Conservation (phyloP, 139 green algal species). For the Penium margaritaceum region DNA sequence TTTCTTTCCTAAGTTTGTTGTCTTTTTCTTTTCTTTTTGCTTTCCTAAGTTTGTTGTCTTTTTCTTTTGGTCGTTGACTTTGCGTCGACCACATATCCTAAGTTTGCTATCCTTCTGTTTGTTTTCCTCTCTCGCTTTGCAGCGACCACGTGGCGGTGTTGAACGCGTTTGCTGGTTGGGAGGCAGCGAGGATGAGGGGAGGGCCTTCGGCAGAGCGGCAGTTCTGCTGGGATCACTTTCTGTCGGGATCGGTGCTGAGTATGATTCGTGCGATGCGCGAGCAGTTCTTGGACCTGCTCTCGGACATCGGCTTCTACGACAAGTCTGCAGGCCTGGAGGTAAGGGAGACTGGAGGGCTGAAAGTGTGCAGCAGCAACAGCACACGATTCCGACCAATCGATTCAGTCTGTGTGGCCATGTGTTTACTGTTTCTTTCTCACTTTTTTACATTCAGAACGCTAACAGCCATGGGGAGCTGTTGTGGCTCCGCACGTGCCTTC, state of each 20-base stretch:
- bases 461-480: background rate
- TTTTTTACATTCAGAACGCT: background rate
- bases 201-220: background rate
- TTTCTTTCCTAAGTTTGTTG: too few species aligned
- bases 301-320: constrained; percentile 10
- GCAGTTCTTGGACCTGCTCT: background rate
- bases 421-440: background rate
- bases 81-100: too few species aligned
- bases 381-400: too few species aligned
- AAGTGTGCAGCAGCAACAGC: too few species aligned
- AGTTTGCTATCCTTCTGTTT: too few species aligned
- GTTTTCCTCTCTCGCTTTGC: background rate
- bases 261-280: background rate
- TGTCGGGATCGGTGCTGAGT: background rate
- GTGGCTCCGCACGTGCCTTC: background rate
- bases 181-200: background rate
- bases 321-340: background rate
- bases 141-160: constrained; percentile 45
- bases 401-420: background rate
- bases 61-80: too few species aligned
- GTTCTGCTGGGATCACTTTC: background rate
- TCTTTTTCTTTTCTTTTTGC: too few species aligned
- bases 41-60: too few species aligned
- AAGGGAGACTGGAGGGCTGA: background rate
- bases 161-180: constrained; percentile 35